Conservation (phyloP, 176 grass and related monocot genomes). For the Ananas comosus region DNA sequence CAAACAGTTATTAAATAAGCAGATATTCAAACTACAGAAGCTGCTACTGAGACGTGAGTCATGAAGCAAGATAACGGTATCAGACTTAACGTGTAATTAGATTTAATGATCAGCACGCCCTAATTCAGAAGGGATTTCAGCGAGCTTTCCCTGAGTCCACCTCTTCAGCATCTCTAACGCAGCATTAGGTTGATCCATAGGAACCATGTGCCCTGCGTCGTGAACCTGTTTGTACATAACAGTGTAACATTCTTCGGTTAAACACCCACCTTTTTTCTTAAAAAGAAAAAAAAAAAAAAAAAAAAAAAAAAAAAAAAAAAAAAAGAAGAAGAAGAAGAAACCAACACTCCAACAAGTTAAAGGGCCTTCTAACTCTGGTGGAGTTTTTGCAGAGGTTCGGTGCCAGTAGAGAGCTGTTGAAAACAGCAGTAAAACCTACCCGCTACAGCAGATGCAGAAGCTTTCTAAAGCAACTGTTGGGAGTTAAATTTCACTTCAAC, state of each 20-base stretch:
- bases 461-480: too few species aligned
- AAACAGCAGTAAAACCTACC: background rate
- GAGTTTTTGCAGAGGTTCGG: background rate
- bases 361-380: too few species aligned
- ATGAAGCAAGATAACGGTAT: background rate
- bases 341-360: too few species aligned
- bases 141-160: slow-evolving; percentile 59
- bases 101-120: background rate
- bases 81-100: background rate
- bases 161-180: slow-evolving; percentile 85
- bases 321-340: too few species aligned
- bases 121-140: background rate
- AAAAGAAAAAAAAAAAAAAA: too few species aligned
- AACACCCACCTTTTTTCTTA: too few species aligned
- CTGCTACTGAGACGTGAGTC: background rate
- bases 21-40: background rate
- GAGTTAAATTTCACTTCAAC: too few species aligned
- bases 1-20: too few species aligned
- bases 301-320: too few species aligned
- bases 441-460: too few species aligned
- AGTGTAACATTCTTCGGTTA: too few species aligned
- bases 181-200: slow-evolving; percentile 91
- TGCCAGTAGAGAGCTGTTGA: background rate
- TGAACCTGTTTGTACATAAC: slow-evolving; percentile 39
- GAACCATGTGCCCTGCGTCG: slow-evolving; percentile 86